Evolutionary conservation across 371 early-diverging fungal species (phyloP), one percentile per base, ranked within the genome.

Genomic region (Mortierella sp.): DNA sequence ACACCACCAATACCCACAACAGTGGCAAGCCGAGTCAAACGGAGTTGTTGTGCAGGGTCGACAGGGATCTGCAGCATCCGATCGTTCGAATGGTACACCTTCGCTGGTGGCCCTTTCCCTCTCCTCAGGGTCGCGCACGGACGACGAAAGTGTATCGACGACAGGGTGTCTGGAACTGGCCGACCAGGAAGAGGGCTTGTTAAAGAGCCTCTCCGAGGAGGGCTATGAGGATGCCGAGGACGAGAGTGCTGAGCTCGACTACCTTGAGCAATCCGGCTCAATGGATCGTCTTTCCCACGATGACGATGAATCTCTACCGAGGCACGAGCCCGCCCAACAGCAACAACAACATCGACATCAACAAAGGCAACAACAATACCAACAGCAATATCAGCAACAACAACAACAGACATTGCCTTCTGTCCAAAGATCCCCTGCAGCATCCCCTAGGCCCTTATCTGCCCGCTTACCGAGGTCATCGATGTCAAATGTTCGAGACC

Each of bases 321-420:
- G 31, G 31, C 47, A 41, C 66, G 31, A 66, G 41, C 66, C 44
- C 47, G 45, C 66, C 37, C 52, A 53, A 68, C 67, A 61, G 19
- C 47, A 61, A 0, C 22, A 22, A 9, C 26, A 47, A 4, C 50
- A 40, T 13, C 40, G 34, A 2, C 48, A 40, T 31, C 48, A 63
- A 11, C 22, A 13, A 11, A 3, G 29, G 1, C 64, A 44, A 31
- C 58, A 40, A 5, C 41, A 11, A 14, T 41, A 39, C 5, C 65
- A 41, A 26, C 61, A 37, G 2, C 19, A 41, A 22, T 40, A 64
- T 22, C 40, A 40, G 40, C 40, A n/a, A 6, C 66, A 26, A 29
- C 39, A 24, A 31, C 19, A 55, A 29, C 53, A 55, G 37, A 24
- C 13, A 52, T 37, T 24, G 1, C 1, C 40, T 52, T 14, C 26